Evolutionary conservation across 306 rosid species (phyloP).

Genomic region (Fragaria vesca): DNA sequence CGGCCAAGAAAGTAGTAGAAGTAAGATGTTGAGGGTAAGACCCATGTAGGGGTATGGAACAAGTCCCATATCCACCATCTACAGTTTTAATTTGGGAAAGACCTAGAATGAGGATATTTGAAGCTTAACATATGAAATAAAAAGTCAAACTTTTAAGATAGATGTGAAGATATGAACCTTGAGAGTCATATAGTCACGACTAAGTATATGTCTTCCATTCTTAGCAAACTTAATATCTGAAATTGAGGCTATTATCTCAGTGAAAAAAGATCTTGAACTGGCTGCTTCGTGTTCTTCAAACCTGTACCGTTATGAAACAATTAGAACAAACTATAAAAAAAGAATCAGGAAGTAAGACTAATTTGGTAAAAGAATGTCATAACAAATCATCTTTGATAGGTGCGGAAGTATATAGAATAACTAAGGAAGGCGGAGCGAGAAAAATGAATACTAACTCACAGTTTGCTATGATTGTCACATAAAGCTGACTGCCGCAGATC

Average conservation of each 20-base stretch:
- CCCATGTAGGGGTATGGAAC: background rate
- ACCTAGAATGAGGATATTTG: background rate
- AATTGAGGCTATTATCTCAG: constrained; percentile 97
- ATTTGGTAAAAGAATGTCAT: background rate
- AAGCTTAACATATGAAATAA: background rate
- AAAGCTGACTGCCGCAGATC: constrained; percentile 98
- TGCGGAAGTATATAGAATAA: background rate
- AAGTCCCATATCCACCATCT: background rate
- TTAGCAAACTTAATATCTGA: constrained; percentile 94
- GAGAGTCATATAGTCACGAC: constrained; percentile 98
- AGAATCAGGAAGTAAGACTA: background rate
- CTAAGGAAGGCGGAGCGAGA: constrained; percentile 3
- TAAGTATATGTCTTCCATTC: constrained; percentile 88
- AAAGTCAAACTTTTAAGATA: no score
- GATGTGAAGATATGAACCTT: constrained; percentile 50
- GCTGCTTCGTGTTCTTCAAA: constrained; percentile 98
- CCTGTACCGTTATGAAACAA: constrained; percentile 41
- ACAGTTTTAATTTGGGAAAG: background rate
- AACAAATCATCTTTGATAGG: background rate
- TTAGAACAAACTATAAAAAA: background rate
- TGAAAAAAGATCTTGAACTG: constrained; percentile 91
- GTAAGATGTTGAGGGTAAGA: background rate
- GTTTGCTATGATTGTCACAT: constrained; percentile 90
- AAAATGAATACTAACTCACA: constrained; percentile 47
- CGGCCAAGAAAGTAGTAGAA: background rate